Evolutionary conservation across 2,329 filamentous ascomycete species (phyloP).

Genomic region (Parastagonospora avenae): DNA sequence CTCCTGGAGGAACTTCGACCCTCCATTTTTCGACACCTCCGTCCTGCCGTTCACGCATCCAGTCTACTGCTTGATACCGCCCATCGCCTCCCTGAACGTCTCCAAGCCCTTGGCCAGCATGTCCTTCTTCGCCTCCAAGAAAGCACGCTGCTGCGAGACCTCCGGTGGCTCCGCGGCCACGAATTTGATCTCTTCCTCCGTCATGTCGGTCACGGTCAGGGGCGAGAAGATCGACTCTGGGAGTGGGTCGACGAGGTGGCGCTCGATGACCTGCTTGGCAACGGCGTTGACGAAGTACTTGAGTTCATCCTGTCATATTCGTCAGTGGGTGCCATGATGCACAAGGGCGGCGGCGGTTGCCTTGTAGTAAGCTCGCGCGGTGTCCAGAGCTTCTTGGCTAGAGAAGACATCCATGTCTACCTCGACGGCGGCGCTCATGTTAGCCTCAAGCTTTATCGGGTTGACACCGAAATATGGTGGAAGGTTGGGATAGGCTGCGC

Average conservation of each 20-base stretch:
- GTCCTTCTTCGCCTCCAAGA: slow-evolving; percentile 32
- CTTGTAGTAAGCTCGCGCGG: slow-evolving; percentile 45
- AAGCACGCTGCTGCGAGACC: slow-evolving; percentile 27
- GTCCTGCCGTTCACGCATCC: too few species aligned
- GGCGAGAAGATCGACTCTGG: slow-evolving; percentile 38
- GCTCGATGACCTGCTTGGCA: slow-evolving; percentile 46
- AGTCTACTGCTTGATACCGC: slow-evolving; percentile 9
- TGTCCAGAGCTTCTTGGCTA: slow-evolving; percentile 45
- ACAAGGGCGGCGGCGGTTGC: background rate
- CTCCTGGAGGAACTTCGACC: too few species aligned
- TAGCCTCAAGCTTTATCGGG: background rate
- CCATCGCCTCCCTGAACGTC: slow-evolving; percentile 38
- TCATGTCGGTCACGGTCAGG: slow-evolving; percentile 30
- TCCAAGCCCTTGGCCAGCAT: slow-evolving; percentile 45
- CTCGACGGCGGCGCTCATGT: slow-evolving; percentile 11
- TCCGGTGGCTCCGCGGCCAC: slow-evolving; percentile 44
- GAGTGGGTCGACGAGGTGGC: slow-evolving; percentile 41
- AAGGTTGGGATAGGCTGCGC: background rate
- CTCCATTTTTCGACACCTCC: too few species aligned
- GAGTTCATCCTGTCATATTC: slow-evolving; percentile 32
- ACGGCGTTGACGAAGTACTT: slow-evolving; percentile 45
- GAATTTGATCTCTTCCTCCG: slow-evolving; percentile 39
- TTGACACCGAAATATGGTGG: too few species aligned
- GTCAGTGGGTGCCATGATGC: too few species aligned
- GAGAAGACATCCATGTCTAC: slow-evolving; percentile 43